These are phyloP conservation scores for Elsinoe fawcettii DNA, from an alignment of 2,329 filamentous ascomycete species.

Conservation along the genomic window DNA sequence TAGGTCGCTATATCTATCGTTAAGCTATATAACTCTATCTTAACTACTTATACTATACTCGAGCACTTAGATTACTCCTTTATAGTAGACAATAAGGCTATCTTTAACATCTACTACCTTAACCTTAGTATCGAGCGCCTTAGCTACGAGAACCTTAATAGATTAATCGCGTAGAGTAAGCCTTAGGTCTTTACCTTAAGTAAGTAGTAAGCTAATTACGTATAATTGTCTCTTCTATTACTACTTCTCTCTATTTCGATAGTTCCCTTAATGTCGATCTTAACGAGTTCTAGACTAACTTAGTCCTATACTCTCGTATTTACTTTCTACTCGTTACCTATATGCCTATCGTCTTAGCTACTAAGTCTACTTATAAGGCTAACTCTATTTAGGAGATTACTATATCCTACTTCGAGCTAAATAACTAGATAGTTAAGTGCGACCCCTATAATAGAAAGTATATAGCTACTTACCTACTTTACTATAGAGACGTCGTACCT, in stretches of 20 bases:
- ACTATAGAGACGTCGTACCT: constrained; percentile 96
- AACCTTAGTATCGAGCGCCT: constrained; percentile 96
- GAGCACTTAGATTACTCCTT: constrained; percentile 99
- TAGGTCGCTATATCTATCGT: constrained; percentile 96
- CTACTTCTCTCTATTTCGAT: constrained; percentile 95
- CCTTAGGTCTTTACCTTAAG: constrained; percentile 16
- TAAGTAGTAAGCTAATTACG: neutral
- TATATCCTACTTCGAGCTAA: constrained; percentile 98
- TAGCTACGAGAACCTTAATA: constrained; percentile 98
- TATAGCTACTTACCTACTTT: constrained; percentile 97
- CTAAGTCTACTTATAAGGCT: constrained; percentile 94
- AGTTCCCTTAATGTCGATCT: constrained; percentile 98
- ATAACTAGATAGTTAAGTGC: constrained; percentile 99
- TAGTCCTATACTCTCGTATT: constrained; percentile 97
- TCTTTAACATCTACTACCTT: constrained; percentile 98
- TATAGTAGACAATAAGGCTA: constrained; percentile 99
- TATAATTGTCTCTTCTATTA: constrained; percentile 93
- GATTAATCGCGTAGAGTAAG: constrained; percentile 89
- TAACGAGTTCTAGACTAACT: constrained; percentile 99
- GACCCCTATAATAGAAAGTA: constrained; percentile 99
- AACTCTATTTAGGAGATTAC: constrained; percentile 98
- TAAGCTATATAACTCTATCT: constrained; percentile 99
- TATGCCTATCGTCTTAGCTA: constrained; percentile 84
- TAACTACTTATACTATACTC: constrained; percentile 96
- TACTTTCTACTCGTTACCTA: constrained; percentile 99